phyloP scores from a whole-genome alignment of 805 yeast species.

The Saturnispora halmiae region DNA sequence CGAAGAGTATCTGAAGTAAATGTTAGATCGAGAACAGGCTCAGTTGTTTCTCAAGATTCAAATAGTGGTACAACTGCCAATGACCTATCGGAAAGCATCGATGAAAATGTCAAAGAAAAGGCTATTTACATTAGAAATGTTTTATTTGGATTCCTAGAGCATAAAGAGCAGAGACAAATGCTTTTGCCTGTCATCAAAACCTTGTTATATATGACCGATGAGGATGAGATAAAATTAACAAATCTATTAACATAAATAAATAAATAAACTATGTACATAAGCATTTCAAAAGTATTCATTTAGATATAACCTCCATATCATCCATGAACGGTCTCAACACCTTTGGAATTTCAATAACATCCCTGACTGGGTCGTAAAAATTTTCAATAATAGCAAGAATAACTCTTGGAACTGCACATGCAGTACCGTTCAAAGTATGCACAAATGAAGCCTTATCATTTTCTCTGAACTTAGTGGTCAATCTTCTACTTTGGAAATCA shows the following conservation, averaged over 20 bases:
- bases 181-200: slow-evolving; percentile 79
- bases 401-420: slow-evolving; percentile 89
- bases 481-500: slow-evolving; percentile 80
- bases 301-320: slow-evolving; percentile 27
- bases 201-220: slow-evolving; percentile 54
- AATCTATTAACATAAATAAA: slow-evolving; percentile 35
- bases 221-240: slow-evolving; percentile 68
- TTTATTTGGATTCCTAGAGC: slow-evolving; percentile 83
- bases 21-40: slow-evolving; percentile 16
- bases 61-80: slow-evolving; percentile 5
- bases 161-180: slow-evolving; percentile 81
- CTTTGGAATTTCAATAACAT: slow-evolving; percentile 54
- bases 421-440: slow-evolving; percentile 90
- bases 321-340: slow-evolving; percentile 69
- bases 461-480: slow-evolving; percentile 52
- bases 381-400: slow-evolving; percentile 87
- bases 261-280: too few relatives aligned
- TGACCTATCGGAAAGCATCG: slow-evolving; percentile 6
- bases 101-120: slow-evolving; percentile 34
- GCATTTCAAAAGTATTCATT: neutral
- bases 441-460: slow-evolving; percentile 35
- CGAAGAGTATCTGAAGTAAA: slow-evolving; percentile 19
- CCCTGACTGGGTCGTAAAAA: slow-evolving; percentile 51
- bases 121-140: slow-evolving; percentile 83
- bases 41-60: slow-evolving; percentile 10